These are phyloP conservation scores for Alloteropsis angusta DNA, from an alignment of 202 grass and related monocot genomes.

Conservation along the genomic window DNA sequence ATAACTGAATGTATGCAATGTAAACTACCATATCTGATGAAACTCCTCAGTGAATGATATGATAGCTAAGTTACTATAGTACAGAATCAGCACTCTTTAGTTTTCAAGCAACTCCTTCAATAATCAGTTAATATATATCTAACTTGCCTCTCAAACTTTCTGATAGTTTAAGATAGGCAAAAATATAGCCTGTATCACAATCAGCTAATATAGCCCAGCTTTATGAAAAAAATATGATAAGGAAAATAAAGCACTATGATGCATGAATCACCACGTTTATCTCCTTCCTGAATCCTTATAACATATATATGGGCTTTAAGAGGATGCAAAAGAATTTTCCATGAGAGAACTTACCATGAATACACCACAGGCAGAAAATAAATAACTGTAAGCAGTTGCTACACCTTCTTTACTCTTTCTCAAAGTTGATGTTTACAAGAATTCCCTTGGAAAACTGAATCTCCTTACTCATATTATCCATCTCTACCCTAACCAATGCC, in stretches of 20 bases:
- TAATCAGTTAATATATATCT: background rate
- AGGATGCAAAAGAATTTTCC: background rate
- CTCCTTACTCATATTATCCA: slow-evolving; percentile 33
- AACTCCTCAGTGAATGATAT: slow-evolving; percentile 10
- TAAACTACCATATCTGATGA: background rate
- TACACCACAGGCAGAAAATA: background rate
- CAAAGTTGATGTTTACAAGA: slow-evolving; percentile 33
- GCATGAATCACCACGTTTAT: background rate
- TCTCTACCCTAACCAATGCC: slow-evolving; percentile 36
- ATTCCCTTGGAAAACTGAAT: slow-evolving; percentile 34
- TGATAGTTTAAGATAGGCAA: background rate
- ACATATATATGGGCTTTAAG: slow-evolving; percentile 2
- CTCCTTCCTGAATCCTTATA: slow-evolving; percentile 18
- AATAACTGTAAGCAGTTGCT: background rate
- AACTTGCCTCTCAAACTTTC: background rate
- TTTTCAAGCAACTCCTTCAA: slow-evolving; percentile 1
- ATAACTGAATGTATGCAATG: slow-evolving; percentile 25
- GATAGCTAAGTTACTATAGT: slow-evolving; percentile 23
- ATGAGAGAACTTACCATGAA: slow-evolving; percentile 9
- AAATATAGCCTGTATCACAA: background rate
- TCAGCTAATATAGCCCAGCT: background rate
- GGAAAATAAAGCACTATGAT: background rate
- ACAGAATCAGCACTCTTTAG: background rate
- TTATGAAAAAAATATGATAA: background rate
- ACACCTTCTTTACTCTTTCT: slow-evolving; percentile 21